Evolutionary conservation across 169 alveolate genomes (phyloP).

Genomic region (Theileria annulata): DNA sequence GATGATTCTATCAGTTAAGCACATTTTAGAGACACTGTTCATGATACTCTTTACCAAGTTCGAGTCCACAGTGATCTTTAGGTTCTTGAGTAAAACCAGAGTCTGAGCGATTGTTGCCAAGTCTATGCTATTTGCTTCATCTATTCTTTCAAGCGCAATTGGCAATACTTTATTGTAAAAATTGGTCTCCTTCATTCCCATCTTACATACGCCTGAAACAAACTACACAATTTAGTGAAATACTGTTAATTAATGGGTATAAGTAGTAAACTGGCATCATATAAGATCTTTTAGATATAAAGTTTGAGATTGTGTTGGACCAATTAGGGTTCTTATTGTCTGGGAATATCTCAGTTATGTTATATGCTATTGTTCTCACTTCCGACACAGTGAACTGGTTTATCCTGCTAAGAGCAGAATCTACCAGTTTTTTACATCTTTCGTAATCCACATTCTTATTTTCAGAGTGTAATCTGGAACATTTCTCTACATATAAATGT

Average conservation of each 20-base stretch:
- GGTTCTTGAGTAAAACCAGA: conserved; percentile 24
- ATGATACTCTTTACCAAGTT: neutral
- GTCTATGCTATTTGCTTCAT: conserved; percentile 66
- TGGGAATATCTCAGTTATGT: conserved; percentile 37
- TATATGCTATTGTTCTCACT: conserved; percentile 60
- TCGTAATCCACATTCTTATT: conserved; percentile 35
- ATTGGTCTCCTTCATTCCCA: conserved; percentile 25
- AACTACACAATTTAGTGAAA: neutral
- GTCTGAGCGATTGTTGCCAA: conserved; percentile 63
- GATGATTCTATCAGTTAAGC: conserved; percentile 3
- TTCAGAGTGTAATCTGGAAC: conserved; percentile 18
- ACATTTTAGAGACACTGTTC: conserved; percentile 25
- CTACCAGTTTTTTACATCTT: conserved; percentile 15
- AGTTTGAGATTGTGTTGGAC: conserved; percentile 43
- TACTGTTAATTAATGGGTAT: conserved; percentile 59
- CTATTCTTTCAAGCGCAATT: conserved; percentile 28
- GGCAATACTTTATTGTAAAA: conserved; percentile 33
- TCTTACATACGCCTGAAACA: conserved; percentile 36
- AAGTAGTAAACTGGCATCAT: conserved; percentile 58
- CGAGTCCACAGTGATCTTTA: neutral
- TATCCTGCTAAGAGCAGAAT: conserved; percentile 23
- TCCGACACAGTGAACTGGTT: conserved; percentile 54
- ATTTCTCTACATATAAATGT: neutral
- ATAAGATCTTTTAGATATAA: conserved; percentile 37
- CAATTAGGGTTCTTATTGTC: conserved; percentile 21